Conservation (phyloP, 2,329 filamentous ascomycete genomes). For the Cladosporium sp. region DNA sequence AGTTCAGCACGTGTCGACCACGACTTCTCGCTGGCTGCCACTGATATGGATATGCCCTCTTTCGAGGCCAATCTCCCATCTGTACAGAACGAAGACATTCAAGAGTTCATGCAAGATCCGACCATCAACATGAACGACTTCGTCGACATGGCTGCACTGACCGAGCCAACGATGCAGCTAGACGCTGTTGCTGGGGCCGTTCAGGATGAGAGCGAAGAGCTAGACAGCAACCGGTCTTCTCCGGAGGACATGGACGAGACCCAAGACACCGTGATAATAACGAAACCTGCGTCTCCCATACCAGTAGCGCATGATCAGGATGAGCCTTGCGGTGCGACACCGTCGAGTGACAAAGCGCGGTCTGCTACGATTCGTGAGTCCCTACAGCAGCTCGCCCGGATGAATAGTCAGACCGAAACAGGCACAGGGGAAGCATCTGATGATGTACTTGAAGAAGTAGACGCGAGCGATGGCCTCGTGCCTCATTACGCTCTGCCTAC, state of each 20-base stretch:
- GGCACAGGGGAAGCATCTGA: not conserved
- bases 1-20: not conserved
- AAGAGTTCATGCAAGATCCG: conserved; percentile 7
- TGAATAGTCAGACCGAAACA: not conserved
- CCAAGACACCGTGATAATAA: conserved; percentile 10
- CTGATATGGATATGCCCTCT: not conserved
- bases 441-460: conserved; percentile 11
- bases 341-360: not conserved
- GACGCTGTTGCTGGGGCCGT: not conserved
- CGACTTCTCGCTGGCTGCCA: not conserved
- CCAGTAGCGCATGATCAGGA: not conserved
- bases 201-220: not conserved
- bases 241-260: not conserved
- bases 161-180: conserved; percentile 17
- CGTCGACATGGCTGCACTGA: conserved; percentile 24
- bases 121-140: conserved; percentile 29
- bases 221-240: not conserved
- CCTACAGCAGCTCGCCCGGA: not conserved
- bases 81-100: not conserved
- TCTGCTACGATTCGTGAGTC: not conserved
- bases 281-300: not conserved
- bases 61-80: not conserved
- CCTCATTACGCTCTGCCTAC: conserved; percentile 32
- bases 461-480: not conserved
- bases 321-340: not conserved